phyloP scores from a whole-genome alignment of 176 grass and related monocot genomes.

The Alopecurus myosuroides region DNA sequence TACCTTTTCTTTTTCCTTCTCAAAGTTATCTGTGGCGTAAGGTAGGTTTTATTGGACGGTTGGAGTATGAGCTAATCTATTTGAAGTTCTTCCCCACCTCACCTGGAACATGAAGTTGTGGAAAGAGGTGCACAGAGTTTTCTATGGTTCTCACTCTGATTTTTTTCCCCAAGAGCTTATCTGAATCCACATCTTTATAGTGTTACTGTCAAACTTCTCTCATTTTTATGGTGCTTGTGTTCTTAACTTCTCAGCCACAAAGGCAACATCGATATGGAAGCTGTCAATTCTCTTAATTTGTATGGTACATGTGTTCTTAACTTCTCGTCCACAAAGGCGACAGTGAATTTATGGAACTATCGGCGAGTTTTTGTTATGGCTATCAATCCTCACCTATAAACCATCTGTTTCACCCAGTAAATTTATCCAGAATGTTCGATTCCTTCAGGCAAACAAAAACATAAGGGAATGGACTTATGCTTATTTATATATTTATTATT shows the following conservation, averaged over 20 bases:
- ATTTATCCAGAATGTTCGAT: background rate
- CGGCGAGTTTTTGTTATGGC: background rate
- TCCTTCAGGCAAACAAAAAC: background rate
- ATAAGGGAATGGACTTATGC: background rate
- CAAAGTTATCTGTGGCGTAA: background rate
- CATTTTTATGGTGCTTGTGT: background rate
- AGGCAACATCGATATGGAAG: background rate
- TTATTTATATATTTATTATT: background rate
- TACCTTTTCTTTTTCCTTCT: background rate
- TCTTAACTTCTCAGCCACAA: constrained; percentile 15
- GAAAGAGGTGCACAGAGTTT: background rate
- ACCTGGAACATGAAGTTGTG: background rate
- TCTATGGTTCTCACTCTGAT: background rate
- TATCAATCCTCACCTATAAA: background rate
- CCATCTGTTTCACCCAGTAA: background rate
- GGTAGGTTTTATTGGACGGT: background rate
- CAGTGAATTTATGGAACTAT: background rate
- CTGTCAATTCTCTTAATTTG: background rate
- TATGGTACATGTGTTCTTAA: background rate
- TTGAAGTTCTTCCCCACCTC: background rate
- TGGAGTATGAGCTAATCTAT: background rate
- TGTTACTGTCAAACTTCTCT: background rate
- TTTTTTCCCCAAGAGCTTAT: background rate
- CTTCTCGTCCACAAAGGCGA: constrained; percentile 14
- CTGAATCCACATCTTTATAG: background rate